These are phyloP conservation scores for Microbotryum scabiosae DNA, from an alignment of 1,284 basidiomycete species.

Conservation along the genomic window DNA sequence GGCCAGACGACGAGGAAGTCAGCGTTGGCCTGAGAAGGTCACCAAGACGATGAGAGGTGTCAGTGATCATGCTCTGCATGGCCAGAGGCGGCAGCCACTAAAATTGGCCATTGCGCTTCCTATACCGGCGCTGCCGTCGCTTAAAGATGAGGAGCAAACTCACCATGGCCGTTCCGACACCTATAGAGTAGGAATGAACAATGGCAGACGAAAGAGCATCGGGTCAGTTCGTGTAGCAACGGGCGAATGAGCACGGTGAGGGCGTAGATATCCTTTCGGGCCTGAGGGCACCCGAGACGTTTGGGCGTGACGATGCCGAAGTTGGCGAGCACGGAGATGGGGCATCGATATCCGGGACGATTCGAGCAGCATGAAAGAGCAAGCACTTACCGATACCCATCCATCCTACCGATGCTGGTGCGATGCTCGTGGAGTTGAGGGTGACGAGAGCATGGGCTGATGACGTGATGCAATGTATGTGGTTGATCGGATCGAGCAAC, in stretches of 20 bases:
- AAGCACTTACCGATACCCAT: conserved; percentile 8
- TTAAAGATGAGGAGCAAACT: neutral
- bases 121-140: too few species aligned
- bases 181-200: neutral
- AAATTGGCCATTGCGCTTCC: too few species aligned
- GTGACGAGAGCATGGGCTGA: conserved; percentile 12
- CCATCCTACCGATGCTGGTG: conserved; percentile 3
- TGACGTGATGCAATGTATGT: too few species aligned
- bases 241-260: neutral
- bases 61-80: neutral
- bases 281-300: neutral
- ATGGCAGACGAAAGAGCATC: neutral
- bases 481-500: too few species aligned
- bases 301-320: too few species aligned
- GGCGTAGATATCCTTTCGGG: neutral
- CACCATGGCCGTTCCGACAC: conserved; percentile 6
- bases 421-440: conserved; percentile 4
- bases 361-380: neutral
- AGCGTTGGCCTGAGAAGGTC: conserved; percentile 15
- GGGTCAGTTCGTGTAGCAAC: neutral
- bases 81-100: neutral
- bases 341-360: too few species aligned
- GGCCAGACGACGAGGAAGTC: conserved; percentile 27
- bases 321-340: neutral
- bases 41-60: neutral